Percentiles rank a stretch among this genome's conserved stretches.
Conservation (phyloP, 768 basidiomycete genomes). For the Cystofilobasidium ferigula region DNA sequence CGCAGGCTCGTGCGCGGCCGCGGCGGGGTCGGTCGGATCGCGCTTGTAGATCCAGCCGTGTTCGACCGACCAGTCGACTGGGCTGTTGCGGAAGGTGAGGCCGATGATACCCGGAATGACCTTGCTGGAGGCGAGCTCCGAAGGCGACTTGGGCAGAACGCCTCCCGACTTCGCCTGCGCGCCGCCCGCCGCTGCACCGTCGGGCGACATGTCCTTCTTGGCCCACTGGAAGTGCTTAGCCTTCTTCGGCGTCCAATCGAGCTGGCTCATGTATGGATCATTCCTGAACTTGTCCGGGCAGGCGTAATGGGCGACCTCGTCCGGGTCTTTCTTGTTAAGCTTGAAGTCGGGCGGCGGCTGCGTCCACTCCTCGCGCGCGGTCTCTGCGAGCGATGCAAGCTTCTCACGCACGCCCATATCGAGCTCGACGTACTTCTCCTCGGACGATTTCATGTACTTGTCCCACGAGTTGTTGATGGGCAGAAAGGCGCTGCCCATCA, state of each 20-base stretch:
- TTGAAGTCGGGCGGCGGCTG: constrained; percentile 34
- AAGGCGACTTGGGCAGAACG: constrained; percentile 5
- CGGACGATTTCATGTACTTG: constrained; percentile 64
- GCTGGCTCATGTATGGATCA: constrained; percentile 74
- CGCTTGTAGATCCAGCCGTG: constrained; percentile 50
- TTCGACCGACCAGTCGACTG: constrained; percentile 47
- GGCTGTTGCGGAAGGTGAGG: constrained; percentile 51
- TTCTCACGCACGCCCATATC: constrained; percentile 52
- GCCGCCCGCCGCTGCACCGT: background rate
- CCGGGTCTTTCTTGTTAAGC: constrained; percentile 28
- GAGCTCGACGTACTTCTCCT: constrained; percentile 60
- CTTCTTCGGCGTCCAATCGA: constrained; percentile 87
- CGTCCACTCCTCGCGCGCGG: constrained; percentile 42
- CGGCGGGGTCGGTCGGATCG: background rate
- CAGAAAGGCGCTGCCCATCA: constrained; percentile 85
- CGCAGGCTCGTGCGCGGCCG: background rate
- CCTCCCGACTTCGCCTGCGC: background rate
- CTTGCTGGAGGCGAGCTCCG: constrained; percentile 32
- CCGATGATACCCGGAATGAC: constrained; percentile 59
- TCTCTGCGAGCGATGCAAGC: constrained; percentile 58
- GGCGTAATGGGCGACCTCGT: constrained; percentile 42
- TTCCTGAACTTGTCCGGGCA: constrained; percentile 37
- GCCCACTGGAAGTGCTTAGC: constrained; percentile 32
- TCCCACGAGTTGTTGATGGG: constrained; percentile 87
- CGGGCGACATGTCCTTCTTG: constrained; percentile 25